These are phyloP conservation scores for Monilinia fructigena DNA, from an alignment of 2,329 filamentous ascomycete genomes.

Conservation along the genomic window DNA sequence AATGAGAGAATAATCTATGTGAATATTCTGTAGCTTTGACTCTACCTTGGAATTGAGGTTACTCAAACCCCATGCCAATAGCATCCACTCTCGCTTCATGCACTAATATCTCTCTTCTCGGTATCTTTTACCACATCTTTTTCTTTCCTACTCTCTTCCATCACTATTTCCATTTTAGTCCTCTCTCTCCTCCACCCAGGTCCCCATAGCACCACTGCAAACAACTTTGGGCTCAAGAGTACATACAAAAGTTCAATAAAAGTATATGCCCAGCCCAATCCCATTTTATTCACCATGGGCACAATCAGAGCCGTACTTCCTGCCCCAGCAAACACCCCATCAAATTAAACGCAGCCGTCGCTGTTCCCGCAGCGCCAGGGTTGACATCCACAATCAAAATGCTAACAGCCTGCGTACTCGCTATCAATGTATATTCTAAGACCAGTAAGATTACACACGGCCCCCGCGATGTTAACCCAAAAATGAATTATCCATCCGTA, in stretches of 20 bases:
- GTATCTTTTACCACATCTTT: background rate
- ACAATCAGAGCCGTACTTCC: slow-evolving; percentile 52
- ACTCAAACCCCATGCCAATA: background rate
- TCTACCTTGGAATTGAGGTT: background rate
- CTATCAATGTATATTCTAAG: slow-evolving; percentile 51
- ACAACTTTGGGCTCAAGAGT: slow-evolving; percentile 43
- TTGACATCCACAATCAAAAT: slow-evolving; percentile 57
- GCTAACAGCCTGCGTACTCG: slow-evolving; percentile 52
- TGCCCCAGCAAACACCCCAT: slow-evolving; percentile 54
- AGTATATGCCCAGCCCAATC: slow-evolving; percentile 53
- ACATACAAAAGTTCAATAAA: slow-evolving; percentile 48
- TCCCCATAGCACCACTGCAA: slow-evolving; percentile 46
- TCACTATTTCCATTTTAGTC: slow-evolving; percentile 30
- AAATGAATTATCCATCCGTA: slow-evolving; percentile 55
- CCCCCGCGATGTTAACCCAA: slow-evolving; percentile 47
- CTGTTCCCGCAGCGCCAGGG: slow-evolving; percentile 51
- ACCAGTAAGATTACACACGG: slow-evolving; percentile 49
- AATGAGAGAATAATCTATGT: background rate
- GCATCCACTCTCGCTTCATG: background rate
- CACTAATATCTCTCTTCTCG: too few relatives aligned
- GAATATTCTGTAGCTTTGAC: background rate
- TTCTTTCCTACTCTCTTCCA: slow-evolving; percentile 16
- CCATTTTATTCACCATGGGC: slow-evolving; percentile 52
- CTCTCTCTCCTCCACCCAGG: slow-evolving; percentile 46
- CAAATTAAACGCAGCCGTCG: slow-evolving; percentile 57